Conservation (phyloP, 176 grass and related monocot genomes). For the Musa beccarii region DNA sequence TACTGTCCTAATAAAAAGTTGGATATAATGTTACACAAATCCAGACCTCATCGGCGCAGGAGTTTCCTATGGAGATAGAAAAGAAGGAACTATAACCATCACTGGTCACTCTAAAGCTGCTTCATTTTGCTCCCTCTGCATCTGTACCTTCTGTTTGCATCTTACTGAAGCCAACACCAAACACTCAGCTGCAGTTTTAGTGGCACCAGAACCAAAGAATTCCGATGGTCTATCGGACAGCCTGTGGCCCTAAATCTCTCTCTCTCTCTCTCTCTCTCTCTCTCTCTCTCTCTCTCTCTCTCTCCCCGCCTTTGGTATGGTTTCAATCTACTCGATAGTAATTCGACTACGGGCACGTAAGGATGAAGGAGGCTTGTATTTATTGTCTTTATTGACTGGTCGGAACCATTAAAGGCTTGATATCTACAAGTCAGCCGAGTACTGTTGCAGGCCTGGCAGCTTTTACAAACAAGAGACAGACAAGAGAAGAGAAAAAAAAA, state of each 20-base stretch:
- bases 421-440: conserved; percentile 6
- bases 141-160: not conserved
- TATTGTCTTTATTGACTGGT: conserved; percentile 2
- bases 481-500: not conserved
- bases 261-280: not conserved
- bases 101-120: no score
- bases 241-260: not conserved
- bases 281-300: not conserved
- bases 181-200: not conserved
- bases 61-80: no score
- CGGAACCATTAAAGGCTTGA: conserved; percentile 8
- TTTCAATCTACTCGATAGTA: not conserved
- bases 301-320: not conserved
- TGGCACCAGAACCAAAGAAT: not conserved
- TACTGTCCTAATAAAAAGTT: no score
- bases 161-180: not conserved
- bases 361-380: not conserved
- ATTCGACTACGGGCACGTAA: not conserved
- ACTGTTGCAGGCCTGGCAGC: not conserved
- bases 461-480: conserved; percentile 14
- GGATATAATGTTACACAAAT: no score
- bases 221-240: not conserved
- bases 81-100: no score
- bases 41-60: no score
- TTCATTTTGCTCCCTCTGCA: no score